Conservation (phyloP, 1,284 basidiomycete genomes). For the Trametes polyzona region DNA sequence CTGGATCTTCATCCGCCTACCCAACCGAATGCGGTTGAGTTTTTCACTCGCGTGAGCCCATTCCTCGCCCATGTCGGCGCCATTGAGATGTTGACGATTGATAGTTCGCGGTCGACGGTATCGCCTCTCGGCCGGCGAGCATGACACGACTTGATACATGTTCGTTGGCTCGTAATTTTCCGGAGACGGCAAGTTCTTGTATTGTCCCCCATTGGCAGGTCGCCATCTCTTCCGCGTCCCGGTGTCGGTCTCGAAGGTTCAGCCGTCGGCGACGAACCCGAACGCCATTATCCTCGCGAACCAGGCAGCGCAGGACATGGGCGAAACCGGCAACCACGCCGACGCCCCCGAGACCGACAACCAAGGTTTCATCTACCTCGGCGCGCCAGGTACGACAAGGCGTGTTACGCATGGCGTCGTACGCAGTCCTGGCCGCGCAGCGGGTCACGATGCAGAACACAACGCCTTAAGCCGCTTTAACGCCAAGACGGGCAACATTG, state of each 20-base stretch:
- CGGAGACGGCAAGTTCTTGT: conserved; percentile 32
- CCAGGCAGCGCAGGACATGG: conserved; percentile 29
- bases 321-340: conserved; percentile 30
- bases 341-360: conserved; percentile 35
- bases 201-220: conserved; percentile 32
- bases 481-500: conserved; percentile 29
- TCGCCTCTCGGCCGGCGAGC: conserved; percentile 21
- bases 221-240: conserved; percentile 36
- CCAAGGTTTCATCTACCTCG: conserved; percentile 34
- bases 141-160: background rate
- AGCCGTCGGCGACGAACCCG: conserved; percentile 27
- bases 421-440: background rate
- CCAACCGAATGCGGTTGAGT: conserved; percentile 19
- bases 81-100: background rate
- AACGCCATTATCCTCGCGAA: conserved; percentile 24
- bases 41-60: conserved; percentile 13
- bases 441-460: conserved; percentile 28
- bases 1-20: conserved; percentile 18
- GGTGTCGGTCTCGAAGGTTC: conserved; percentile 30
- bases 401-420: background rate
- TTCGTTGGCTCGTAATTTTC: background rate
- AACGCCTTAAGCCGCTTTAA: conserved; percentile 34
- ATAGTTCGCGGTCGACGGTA: conserved; percentile 23
- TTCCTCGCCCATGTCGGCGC: too few relatives aligned
- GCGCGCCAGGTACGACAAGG: conserved; percentile 20